Conservation (phyloP, 495 filamentous ascomycete genomes). For the Neurospora pannonica region DNA sequence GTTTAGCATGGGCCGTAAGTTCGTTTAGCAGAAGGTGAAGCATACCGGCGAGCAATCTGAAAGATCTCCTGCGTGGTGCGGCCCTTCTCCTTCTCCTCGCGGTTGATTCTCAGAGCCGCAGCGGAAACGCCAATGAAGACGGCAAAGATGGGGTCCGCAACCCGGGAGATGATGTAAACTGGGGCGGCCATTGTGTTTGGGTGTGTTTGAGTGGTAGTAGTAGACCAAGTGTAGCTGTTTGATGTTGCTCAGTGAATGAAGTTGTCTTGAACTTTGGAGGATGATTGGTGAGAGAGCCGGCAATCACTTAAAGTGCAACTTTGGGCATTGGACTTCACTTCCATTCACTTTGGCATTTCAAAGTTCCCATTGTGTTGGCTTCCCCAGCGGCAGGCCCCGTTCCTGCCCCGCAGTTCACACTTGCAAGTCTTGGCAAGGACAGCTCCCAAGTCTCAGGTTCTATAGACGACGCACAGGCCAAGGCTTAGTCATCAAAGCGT, state of each 20-base stretch:
- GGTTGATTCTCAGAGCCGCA: constrained; percentile 60
- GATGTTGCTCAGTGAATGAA: neutral
- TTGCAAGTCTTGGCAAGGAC: neutral
- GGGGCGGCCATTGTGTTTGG: constrained; percentile 38
- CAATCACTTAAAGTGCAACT: neutral
- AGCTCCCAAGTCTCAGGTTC: neutral
- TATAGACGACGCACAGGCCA: constrained; percentile 13
- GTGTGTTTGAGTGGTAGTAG: neutral
- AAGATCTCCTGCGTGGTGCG: constrained; percentile 42
- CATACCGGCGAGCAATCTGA: constrained; percentile 38
- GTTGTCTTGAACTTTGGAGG: neutral
- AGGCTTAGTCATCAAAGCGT: constrained; percentile 17
- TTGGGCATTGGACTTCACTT: neutral
- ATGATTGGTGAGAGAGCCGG: neutral
- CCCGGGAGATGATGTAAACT: constrained; percentile 52
- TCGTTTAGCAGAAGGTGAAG: neutral
- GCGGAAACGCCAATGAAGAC: constrained; percentile 62
- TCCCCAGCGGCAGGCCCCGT: neutral
- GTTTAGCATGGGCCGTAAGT: neutral
- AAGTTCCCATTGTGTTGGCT: neutral
- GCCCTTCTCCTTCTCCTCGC: constrained; percentile 71
- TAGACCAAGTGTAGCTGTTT: neutral
- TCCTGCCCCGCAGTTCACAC: neutral
- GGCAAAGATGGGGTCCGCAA: constrained; percentile 81
- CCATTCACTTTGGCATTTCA: neutral